Conservation (phyloP, 1,139 yeast genomes). For the Casaregolazyma lundiana region DNA sequence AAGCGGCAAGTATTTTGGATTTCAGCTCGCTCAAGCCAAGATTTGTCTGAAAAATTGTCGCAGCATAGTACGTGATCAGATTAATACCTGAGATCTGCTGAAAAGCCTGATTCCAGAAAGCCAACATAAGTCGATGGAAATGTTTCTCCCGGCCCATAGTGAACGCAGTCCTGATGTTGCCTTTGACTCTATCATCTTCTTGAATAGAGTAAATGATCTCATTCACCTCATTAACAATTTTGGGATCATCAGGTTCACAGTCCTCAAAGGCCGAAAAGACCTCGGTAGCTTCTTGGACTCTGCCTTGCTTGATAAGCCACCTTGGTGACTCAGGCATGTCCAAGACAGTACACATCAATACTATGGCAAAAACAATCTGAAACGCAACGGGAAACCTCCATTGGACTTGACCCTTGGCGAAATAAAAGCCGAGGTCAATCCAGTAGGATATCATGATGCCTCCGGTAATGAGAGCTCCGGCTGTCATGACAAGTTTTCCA, state of each 20-base stretch:
- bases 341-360: slow-evolving; percentile 16
- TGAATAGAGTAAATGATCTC: slow-evolving; percentile 25
- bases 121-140: slow-evolving; percentile 46
- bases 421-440: slow-evolving; percentile 52
- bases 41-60: slow-evolving; percentile 40
- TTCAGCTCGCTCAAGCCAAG: slow-evolving; percentile 39
- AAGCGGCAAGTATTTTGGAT: slow-evolving; percentile 41
- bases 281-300: slow-evolving; percentile 42
- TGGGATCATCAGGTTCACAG: slow-evolving; percentile 30
- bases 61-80: slow-evolving; percentile 44
- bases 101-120: slow-evolving; percentile 50
- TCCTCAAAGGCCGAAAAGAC: slow-evolving; percentile 45
- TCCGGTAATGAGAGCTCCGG: slow-evolving; percentile 66
- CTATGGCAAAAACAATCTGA: slow-evolving; percentile 28
- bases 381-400: slow-evolving; percentile 41
- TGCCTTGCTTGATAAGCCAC: slow-evolving; percentile 40
- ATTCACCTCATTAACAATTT: slow-evolving; percentile 22
- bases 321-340: slow-evolving; percentile 47
- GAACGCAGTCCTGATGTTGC: slow-evolving; percentile 16
- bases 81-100: slow-evolving; percentile 71
- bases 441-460: slow-evolving; percentile 74
- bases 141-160: slow-evolving; percentile 30
- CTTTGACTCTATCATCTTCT: slow-evolving; percentile 16
- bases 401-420: slow-evolving; percentile 44
- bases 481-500: slow-evolving; percentile 65